Evolutionary conservation across 176 grass and related monocot genomes (phyloP), one percentile per base, ranked within the genome.

Genomic region (Tillandsia leiboldiana): DNA sequence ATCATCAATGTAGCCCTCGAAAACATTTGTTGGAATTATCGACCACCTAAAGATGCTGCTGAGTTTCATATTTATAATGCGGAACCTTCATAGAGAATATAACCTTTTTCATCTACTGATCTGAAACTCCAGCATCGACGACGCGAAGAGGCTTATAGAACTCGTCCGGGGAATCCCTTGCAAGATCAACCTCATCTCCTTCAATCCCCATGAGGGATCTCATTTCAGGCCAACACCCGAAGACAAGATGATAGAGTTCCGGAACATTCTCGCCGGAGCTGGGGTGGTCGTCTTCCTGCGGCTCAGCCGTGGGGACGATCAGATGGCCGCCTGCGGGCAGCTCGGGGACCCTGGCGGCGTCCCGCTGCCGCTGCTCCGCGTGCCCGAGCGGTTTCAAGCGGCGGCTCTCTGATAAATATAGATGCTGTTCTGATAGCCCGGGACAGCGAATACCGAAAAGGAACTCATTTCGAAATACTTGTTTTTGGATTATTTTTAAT

Each of bases 151-250:
- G 75, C 87, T 90, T 72, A 80, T 77, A 75, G 79, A 90, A 33
- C 82, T 99, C 0, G 87, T 90, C 67, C 51, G 17, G 3, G 82
- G 80, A 26, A 99, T 99, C 67, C 87, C 94, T 77, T 93, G 90
- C 82, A 90, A 93, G 83, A 88, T 99, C 68, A 99, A 90, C 69
- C 84, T 99, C 57, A 90, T 93, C 51, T 90, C 94, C 50, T 99
- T 90, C 80, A 99, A 93, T 51, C 87, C 89, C 63, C 94, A 99
- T 64, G 50, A 72, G 42, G 94, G 89, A 33, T 90, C 89, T 61
- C 84, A 80, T 56, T 90, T 99, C 87, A 99, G 90, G 75, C 84
- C 89, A 12, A 99, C 87, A 1, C 71, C 89, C 0, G 82, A 88
- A 15, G 87, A 93, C 17, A 88, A 83, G 53, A 99, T 99, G 75